Evolutionary conservation across 495 filamentous ascomycete species (phyloP).

Genomic region (Trichocladium antarcticum): DNA sequence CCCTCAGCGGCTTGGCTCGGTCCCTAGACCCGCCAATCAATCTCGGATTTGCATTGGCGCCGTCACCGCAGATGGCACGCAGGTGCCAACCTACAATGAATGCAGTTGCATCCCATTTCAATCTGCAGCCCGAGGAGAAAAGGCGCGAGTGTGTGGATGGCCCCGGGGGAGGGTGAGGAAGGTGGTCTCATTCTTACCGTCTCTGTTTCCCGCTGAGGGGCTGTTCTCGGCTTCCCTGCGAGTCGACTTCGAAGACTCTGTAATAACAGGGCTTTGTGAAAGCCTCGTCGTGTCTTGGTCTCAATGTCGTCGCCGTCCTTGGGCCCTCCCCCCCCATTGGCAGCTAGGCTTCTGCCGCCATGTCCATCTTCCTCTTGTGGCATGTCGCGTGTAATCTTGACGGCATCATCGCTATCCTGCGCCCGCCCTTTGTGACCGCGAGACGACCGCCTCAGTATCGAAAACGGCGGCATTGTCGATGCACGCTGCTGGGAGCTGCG

Average conservation of each 20-base stretch:
- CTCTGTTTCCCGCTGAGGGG: constrained; percentile 23
- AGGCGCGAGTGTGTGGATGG: neutral
- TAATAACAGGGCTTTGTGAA: constrained; percentile 30
- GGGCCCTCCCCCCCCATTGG: neutral
- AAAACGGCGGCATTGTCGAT: constrained; percentile 26
- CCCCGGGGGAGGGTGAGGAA: neutral
- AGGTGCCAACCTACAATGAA: neutral
- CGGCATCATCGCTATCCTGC: constrained; percentile 9
- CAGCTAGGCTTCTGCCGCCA: neutral
- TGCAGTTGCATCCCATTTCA: constrained; percentile 3
- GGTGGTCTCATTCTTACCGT: constrained; percentile 10
- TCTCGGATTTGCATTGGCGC: too few relatives aligned
- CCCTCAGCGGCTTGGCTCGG: constrained; percentile 1
- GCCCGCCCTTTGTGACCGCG: constrained; percentile 11
- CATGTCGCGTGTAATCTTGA: constrained; percentile 5
- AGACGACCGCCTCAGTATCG: constrained; percentile 21
- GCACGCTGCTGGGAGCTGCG: neutral
- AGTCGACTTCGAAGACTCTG: constrained; percentile 24
- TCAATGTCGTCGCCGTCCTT: neutral
- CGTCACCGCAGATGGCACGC: too few relatives aligned
- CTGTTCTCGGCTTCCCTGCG: constrained; percentile 16
- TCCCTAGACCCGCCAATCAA: neutral
- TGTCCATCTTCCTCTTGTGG: neutral
- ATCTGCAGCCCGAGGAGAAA: neutral
- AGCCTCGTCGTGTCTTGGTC: constrained; percentile 23